Base-by-base conservation (phyloP, 2,329 filamentous ascomycete genomes). In the Xylogone sp. region DNA sequence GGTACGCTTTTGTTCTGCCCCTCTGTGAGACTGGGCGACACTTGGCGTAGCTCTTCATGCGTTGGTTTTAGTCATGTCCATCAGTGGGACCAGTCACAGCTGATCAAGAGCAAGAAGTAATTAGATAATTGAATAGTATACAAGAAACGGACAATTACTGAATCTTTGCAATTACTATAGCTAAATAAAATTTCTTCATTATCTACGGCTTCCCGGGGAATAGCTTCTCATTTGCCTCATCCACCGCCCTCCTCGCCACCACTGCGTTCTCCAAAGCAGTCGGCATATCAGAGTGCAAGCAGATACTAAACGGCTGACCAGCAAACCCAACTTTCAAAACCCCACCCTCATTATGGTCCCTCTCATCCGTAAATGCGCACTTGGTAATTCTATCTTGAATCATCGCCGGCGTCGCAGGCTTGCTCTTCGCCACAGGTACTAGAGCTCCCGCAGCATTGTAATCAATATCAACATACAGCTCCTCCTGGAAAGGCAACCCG, bases 381-480 rank as follows among this genome's bases (percentile, higher is more conserved):
- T 44, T 29, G 10, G 34, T 39, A 34, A 52, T 43, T 21, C 50
- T 52, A 29, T 48, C 21, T 21, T 52, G 47, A 12, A 55, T 48
- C 34, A 49, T 42, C n/a, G 51, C 43, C 21, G 50, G 46, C 2
- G 49, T 55, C 18, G 45, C 53, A n/a, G n/a, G 43, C 44, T 50
- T 50, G 19, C 53, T 52, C 49, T 47, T 49, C 22, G 43, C 49
- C 27, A 55, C 50, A 42, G 53, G 49, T 19, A 55, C 53, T 19
- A 55, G 45, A 9, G 18, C 31, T 45, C 49, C 50, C 5, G 52
- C 29, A 3, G 27, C 8, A 34, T 34, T 60, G 45, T 62, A 60
- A 43, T 61, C 59, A 45, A 62, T 59, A 45, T 62, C 60, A 16
- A 59, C 56, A 20, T 60, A 60, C 13, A 60, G 12, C 29, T 61